These are phyloP conservation scores for Raffaelea albimanens DNA, from an alignment of 2,329 filamentous ascomycete species.

Conservation along the genomic window DNA sequence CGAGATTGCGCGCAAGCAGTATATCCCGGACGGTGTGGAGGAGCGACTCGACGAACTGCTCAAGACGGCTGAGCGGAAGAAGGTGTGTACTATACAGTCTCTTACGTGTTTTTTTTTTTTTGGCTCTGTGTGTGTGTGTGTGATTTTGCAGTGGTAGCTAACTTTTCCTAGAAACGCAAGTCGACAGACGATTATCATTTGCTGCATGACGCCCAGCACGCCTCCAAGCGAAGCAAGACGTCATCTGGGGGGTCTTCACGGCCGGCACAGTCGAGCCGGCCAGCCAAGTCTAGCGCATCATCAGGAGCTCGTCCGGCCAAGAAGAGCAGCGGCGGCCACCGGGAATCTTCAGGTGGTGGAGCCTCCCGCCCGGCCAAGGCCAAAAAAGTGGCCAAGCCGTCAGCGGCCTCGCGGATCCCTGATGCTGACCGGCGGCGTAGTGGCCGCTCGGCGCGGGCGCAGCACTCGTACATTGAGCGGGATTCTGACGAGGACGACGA, in stretches of 20 bases:
- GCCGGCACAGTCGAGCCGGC: constrained; percentile 20
- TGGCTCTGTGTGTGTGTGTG: background rate
- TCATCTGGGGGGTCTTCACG: constrained; percentile 1
- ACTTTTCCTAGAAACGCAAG: constrained; percentile 42
- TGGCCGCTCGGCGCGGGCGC: constrained; percentile 34
- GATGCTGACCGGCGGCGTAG: constrained; percentile 44
- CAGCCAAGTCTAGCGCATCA: no score
- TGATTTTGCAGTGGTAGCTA: no score
- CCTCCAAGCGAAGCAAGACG: constrained; percentile 28
- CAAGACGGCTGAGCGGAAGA: constrained; percentile 61
- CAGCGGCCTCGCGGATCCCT: constrained; percentile 16
- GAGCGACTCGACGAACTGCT: constrained; percentile 64
- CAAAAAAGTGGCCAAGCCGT: constrained; percentile 18
- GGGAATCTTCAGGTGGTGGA: background rate
- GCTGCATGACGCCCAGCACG: constrained; percentile 23
- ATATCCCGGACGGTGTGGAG: constrained; percentile 66
- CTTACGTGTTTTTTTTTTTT: background rate
- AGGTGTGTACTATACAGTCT: constrained; percentile 30
- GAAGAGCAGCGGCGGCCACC: constrained; percentile 16
- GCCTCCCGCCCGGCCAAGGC: constrained; percentile 20
- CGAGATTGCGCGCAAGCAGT: constrained; percentile 78
- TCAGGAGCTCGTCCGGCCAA: background rate
- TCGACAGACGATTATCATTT: constrained; percentile 38
- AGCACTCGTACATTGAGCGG: constrained; percentile 44
- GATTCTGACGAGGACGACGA: constrained; percentile 49